Base-by-base conservation (phyloP, 108 stramenopile genomes). In the Nitzschia putrida region DNA sequence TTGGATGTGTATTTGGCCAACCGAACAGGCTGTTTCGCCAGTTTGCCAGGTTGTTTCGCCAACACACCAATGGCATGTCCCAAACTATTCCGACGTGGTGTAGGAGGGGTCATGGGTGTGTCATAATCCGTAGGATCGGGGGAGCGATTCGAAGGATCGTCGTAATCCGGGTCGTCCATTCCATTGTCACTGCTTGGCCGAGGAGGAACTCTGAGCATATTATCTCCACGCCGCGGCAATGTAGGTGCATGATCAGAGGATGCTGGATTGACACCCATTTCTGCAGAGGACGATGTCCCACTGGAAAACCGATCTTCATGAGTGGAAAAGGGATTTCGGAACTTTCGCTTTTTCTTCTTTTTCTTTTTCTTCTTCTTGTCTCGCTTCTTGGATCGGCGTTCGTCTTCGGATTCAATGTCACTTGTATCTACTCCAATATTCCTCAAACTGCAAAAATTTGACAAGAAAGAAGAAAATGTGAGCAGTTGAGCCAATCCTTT, bases 361-460 rank as follows among this genome's bases (percentile, higher is more conserved):
- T 64, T 64, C 12, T 20, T 18, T 22, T 64, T 64, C 61, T 47
- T 64, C 44, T 47, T 44, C 45, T 64, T 64, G 13, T 18, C 12
- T 47, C 45, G 18, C 10, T 49, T 64, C 12, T 22, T 45, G 10
- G 61, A 47, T n/a, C 43, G 3, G 23, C 61, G 42, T 38, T 64
- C 61, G 23, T 64, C 61, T 25, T 64, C 61, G 11, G 61, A 64
- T 6, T 64, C 61, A 47, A 64, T 64, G 24, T 64, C 61, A 49
- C 61, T 64, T 0, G 61, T 64, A 10, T 45, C 61, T 16, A 64
- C 61, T 25, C 61, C 61, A 64, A 49, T 64, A 6, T 64, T 45
- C 11, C 61, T 41, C n/a, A 64, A 13, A 16, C 57, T 59, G 12
- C 8, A 24, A 24, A 24, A 22, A 20, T 23, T 53, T 3, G 54